Evolutionary conservation across 164 flowering plant genomes (phyloP).

Genomic region (Annona cherimola): DNA sequence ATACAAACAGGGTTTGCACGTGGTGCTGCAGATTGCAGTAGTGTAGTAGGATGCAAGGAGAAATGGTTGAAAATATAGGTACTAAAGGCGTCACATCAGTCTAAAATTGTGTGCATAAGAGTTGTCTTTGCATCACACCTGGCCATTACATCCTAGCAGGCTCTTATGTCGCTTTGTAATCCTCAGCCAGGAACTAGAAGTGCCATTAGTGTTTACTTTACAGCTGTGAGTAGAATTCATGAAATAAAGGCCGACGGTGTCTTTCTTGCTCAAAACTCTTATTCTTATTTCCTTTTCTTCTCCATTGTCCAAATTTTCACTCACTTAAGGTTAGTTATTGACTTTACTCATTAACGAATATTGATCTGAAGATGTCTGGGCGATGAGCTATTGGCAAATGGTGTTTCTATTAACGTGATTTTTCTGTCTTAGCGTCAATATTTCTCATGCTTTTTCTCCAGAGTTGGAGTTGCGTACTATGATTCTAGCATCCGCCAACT

Average conservation of each 20-base stretch:
- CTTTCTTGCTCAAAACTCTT: neutral
- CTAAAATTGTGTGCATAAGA: too few relatives aligned
- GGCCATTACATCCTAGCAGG: too few relatives aligned
- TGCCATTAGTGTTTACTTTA: neutral
- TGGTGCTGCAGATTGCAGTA: too few relatives aligned
- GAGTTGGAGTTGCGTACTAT: slow-evolving; percentile 88
- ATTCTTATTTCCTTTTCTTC: neutral
- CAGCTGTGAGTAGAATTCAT: neutral
- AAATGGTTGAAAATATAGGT: too few relatives aligned
- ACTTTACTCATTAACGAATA: neutral
- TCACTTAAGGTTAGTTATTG: neutral
- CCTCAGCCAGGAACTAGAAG: neutral
- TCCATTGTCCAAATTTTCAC: neutral
- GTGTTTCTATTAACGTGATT: neutral
- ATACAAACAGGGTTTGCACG: too few relatives aligned
- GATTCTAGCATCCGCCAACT: slow-evolving; percentile 76
- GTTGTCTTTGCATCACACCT: too few relatives aligned
- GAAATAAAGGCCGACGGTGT: neutral
- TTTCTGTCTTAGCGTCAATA: neutral
- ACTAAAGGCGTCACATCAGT: too few relatives aligned
- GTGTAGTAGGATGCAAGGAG: too few relatives aligned
- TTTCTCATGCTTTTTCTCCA: slow-evolving; percentile 19
- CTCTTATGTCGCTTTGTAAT: neutral
- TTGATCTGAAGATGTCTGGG: neutral
- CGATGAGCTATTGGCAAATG: neutral